These are phyloP conservation scores for Apiosordaria backusii DNA, from an alignment of 495 filamentous ascomycete species.

Conservation along the genomic window DNA sequence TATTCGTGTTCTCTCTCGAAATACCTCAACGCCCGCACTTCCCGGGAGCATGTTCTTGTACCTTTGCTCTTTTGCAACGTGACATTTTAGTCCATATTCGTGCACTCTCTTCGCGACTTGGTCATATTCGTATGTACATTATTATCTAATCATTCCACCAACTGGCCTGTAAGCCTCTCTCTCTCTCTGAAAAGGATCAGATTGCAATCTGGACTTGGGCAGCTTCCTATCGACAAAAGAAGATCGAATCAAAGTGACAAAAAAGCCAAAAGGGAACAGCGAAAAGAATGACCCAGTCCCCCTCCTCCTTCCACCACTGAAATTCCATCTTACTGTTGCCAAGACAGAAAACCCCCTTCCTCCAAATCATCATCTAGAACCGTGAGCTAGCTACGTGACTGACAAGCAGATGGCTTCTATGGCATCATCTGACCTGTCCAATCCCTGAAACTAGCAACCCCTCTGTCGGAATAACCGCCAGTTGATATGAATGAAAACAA, in stretches of 20 bases:
- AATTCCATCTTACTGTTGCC: not conserved
- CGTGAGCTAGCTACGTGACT: not conserved
- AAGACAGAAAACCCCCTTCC: constrained; percentile 1
- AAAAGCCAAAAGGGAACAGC: not conserved
- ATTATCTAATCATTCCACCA: not conserved
- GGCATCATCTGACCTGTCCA: not conserved
- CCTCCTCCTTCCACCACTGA: not conserved
- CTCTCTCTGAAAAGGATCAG: not conserved
- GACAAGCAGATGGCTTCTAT: not conserved
- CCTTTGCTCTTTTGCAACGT: not conserved
- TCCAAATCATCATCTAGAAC: not conserved
- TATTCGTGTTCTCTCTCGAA: not conserved
- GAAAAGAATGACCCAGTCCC: not conserved
- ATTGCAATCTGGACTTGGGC: not conserved
- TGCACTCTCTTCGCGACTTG: not conserved
- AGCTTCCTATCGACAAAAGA: not conserved
- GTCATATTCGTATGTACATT: not conserved
- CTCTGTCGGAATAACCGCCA: too few relatives aligned
- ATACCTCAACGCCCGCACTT: not conserved
- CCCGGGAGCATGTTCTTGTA: not conserved
- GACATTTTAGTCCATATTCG: too few relatives aligned
- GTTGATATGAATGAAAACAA: not conserved
- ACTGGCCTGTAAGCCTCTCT: not conserved
- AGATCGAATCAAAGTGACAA: not conserved
- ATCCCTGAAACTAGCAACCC: not conserved